Evolutionary conservation across 2,329 filamentous ascomycete genomes (phyloP), one percentile per base, ranked within the genome.

Genomic region (Escovopsis sp.): DNA sequence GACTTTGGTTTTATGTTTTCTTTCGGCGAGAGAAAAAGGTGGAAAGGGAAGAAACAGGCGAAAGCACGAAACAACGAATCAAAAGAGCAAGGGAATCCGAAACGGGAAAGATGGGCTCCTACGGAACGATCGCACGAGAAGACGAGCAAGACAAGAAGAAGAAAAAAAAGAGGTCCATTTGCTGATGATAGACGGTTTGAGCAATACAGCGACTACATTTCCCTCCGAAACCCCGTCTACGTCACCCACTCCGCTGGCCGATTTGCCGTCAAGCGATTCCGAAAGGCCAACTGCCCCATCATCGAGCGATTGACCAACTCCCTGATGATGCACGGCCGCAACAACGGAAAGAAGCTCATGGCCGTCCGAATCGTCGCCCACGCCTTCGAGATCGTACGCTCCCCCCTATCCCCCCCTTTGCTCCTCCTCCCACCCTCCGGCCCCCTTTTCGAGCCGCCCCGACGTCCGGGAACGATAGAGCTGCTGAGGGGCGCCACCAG

Each of bases 341-440:
- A 98, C 85, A 98, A 95, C 84, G 91, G 91, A 72, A 98, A 98
- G 84, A 98, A 98, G 86, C 81, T 96, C 66, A 95, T 94, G 88
- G 93, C 91, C 65, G 89, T 96, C 69, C 87, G 91, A 72, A 98
- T 98, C 59, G 88, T 98, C 61, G 88, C 88, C 58, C 91, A 98
- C 78, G 72, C 89, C 61, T 98, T 98, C 72, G 93, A 98, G 79
- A 98, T 98, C 68, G 89, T 95, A 82, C 69, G 85, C 83, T 16
- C 6, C 15, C 10, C 34, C 10, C 34, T 4, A 83, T 16, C 6
- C 15, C 10, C 34, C 10, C 34, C 10, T 9, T 15, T 14, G 15
- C n/a, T 16, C 34, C 15, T 6, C 12, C 33, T 15, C 33, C 16
- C 5, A 8, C 33, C n/a, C 33, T 35, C 15, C 12, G 8, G 14